These are phyloP conservation scores for Musa acuminata DNA, from an alignment of 176 grass and related monocot species.

Conservation along the genomic window DNA sequence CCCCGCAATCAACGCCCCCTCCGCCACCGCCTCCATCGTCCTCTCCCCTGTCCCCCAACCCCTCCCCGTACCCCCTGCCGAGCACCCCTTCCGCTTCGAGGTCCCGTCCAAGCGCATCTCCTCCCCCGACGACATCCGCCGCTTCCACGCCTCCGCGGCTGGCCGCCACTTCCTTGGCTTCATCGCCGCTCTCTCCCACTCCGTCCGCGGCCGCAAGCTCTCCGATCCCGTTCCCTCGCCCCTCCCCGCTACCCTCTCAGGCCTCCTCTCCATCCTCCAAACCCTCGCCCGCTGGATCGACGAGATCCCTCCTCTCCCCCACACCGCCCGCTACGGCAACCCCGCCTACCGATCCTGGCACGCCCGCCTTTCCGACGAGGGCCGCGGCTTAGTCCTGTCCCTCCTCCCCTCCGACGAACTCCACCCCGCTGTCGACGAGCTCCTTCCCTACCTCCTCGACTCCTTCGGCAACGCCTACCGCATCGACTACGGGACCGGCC, in stretches of 20 bases:
- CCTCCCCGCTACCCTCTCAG: slow-evolving; percentile 37
- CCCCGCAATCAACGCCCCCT: slow-evolving; percentile 69
- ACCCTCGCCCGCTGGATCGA: slow-evolving; percentile 34
- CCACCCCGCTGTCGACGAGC: slow-evolving; percentile 39
- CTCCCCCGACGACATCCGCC: slow-evolving; percentile 39
- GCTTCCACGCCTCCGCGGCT: slow-evolving; percentile 53
- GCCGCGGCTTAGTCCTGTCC: slow-evolving; percentile 30
- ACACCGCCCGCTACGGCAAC: slow-evolving; percentile 73
- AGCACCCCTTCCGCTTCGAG: slow-evolving; percentile 42
- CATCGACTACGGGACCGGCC: slow-evolving; percentile 88
- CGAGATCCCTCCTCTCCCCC: slow-evolving; percentile 50
- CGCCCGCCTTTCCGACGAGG: slow-evolving; percentile 41
- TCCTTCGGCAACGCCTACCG: slow-evolving; percentile 76
- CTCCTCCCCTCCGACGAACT: slow-evolving; percentile 32
- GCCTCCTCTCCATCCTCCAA: slow-evolving; percentile 46
- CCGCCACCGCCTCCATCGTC: slow-evolving; percentile 55
- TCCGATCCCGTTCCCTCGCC: slow-evolving; percentile 46
- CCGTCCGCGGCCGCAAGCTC: slow-evolving; percentile 55
- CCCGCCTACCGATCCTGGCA: slow-evolving; percentile 78
- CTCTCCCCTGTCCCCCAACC: slow-evolving; percentile 13
- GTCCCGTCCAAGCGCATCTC: slow-evolving; percentile 53
- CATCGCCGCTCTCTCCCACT: slow-evolving; percentile 63
- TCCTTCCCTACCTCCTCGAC: slow-evolving; percentile 76
- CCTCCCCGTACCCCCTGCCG: slow-evolving; percentile 34
- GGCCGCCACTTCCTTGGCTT: slow-evolving; percentile 71